Conservation (phyloP, 352 stramenopile species). For the Phytopythium chamaehyphon region DNA sequence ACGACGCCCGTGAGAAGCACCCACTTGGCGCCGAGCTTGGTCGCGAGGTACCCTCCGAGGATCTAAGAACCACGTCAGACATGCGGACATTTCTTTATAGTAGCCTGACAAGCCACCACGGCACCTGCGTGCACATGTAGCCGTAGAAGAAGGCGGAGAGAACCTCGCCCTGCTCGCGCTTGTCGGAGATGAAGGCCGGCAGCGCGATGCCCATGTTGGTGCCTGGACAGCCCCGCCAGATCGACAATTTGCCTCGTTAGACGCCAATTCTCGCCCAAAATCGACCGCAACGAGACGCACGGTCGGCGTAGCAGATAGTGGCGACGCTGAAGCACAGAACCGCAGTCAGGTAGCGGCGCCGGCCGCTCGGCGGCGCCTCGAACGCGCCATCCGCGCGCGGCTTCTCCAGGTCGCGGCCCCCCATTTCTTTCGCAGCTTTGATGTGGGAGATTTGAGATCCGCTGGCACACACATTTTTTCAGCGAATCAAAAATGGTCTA, state of each 20-base stretch:
- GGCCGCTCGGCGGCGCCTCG: slow-evolving; percentile 18
- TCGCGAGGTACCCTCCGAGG: slow-evolving; percentile 66
- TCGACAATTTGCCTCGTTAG: background rate
- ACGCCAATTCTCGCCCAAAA: slow-evolving; percentile 12
- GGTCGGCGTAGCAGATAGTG: slow-evolving; percentile 84
- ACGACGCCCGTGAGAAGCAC: slow-evolving; percentile 75
- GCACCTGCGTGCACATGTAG: slow-evolving; percentile 83
- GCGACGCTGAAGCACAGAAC: slow-evolving; percentile 70
- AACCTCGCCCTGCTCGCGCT: slow-evolving; percentile 75
- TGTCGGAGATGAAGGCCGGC: slow-evolving; percentile 66
- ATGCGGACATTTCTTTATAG: too few species aligned
- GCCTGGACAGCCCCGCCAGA: slow-evolving; percentile 20
- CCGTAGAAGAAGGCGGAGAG: slow-evolving; percentile 87
- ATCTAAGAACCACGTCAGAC: slow-evolving; percentile 34
- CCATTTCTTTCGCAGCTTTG: background rate
- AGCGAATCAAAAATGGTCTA: too few species aligned
- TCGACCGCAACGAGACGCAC: slow-evolving; percentile 22
- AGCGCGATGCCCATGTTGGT: slow-evolving; percentile 88
- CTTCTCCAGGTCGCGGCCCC: background rate
- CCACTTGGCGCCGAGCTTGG: slow-evolving; percentile 62
- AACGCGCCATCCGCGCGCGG: slow-evolving; percentile 2
- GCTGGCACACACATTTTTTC: background rate
- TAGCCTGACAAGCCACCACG: background rate
- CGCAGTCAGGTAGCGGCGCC: slow-evolving; percentile 67
- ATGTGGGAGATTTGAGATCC: background rate